Conservation (phyloP, 2,329 filamentous ascomycete genomes). For the Pseudopyrenochaeta lycopersici region DNA sequence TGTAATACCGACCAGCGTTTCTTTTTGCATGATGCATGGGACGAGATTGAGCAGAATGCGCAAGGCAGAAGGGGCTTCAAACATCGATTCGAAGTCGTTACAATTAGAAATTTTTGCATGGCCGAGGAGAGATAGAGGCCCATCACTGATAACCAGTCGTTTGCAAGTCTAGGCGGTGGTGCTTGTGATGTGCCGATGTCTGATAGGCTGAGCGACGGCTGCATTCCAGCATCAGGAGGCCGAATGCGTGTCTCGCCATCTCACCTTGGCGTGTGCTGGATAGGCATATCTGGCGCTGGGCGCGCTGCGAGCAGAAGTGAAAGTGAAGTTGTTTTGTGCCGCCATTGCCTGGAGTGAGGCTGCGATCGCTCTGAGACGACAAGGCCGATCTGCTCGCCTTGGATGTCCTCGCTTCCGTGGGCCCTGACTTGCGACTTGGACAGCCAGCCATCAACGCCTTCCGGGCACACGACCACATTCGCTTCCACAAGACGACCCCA, state of each 20-base stretch:
- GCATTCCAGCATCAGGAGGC: constrained; percentile 12
- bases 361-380: not conserved
- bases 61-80: too few species aligned
- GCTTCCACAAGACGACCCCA: constrained; percentile 25
- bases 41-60: too few species aligned
- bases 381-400: not conserved
- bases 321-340: not conserved
- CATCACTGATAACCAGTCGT: not conserved
- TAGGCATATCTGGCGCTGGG: not conserved
- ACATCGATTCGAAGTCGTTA: too few species aligned
- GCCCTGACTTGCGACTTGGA: constrained; percentile 11
- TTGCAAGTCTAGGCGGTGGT: constrained; percentile 11
- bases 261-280: constrained; percentile 6
- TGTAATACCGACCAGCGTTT: not conserved
- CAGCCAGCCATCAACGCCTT: constrained; percentile 11
- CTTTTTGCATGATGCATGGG: too few species aligned
- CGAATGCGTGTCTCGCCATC: constrained; percentile 12
- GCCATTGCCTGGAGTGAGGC: not conserved
- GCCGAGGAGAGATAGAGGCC: not conserved
- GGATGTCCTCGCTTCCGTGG: constrained; percentile 7
- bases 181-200: constrained; percentile 21
- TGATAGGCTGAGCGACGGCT: constrained; percentile 21
- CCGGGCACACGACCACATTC: constrained; percentile 34
- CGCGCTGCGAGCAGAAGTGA: not conserved
- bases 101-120: not conserved